Conservation (phyloP, 106 monocot genomes). For the Dactylorhiza incarnata region DNA sequence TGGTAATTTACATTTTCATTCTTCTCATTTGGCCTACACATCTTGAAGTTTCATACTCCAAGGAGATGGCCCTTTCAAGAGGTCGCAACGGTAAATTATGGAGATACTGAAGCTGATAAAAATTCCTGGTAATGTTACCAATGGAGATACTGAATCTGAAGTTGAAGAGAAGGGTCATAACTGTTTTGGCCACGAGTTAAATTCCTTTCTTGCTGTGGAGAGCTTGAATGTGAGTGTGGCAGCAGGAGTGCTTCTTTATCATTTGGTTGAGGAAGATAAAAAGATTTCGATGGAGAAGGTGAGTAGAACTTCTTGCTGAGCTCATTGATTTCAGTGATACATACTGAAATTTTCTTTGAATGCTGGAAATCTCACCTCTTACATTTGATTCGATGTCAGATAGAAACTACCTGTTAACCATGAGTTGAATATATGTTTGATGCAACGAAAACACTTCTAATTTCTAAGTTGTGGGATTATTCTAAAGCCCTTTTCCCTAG, state of each 20-base stretch:
- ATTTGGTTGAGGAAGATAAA: slow-evolving; percentile 41
- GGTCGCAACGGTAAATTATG: no score
- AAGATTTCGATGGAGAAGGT: slow-evolving; percentile 10
- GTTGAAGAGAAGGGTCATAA: slow-evolving; percentile 17
- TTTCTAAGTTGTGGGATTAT: no score
- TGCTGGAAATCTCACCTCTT: not conserved
- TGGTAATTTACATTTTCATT: no score
- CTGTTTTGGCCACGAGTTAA: slow-evolving; percentile 25
- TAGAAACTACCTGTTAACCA: not conserved
- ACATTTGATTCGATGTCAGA: not conserved
- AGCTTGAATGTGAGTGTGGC: slow-evolving; percentile 99
- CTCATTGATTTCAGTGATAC: not conserved
- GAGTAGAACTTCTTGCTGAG: slow-evolving; percentile 3
- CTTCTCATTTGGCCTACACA: no score
- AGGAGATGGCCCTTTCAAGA: no score
- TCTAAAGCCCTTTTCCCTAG: no score
- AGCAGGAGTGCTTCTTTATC: slow-evolving; percentile 85
- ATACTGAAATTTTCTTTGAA: not conserved
- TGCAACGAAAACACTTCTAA: no score
- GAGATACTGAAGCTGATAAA: slow-evolving; percentile 63
- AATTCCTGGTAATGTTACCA: slow-evolving; percentile 36
- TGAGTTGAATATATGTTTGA: no score
- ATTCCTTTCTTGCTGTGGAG: slow-evolving; percentile 78
- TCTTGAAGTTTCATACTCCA: no score
- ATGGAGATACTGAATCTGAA: slow-evolving; percentile 19